Percentiles rank a stretch among this genome's conserved stretches.
Conservation (phyloP, 331 rosid genomes). For the Prunus yedoensis region DNA sequence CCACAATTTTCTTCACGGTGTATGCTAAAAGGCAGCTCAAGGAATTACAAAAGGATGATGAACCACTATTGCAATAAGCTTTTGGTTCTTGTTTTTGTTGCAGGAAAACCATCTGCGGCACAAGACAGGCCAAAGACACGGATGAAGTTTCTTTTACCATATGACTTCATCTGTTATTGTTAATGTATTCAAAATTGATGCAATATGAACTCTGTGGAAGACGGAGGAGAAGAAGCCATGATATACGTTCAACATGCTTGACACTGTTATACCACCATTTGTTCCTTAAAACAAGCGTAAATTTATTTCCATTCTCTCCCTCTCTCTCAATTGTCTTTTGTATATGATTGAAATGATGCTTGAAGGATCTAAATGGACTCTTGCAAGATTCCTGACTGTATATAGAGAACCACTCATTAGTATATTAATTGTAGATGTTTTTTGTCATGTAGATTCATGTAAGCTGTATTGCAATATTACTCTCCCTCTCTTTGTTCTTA, state of each 20-base stretch:
- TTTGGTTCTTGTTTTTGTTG: slow-evolving; percentile 19
- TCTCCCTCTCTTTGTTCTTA: too few species aligned
- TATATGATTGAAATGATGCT: slow-evolving; percentile 26
- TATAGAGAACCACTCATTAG: slow-evolving; percentile 1
- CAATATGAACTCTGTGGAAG: slow-evolving; percentile 18
- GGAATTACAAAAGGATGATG: slow-evolving; percentile 56
- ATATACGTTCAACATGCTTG: slow-evolving; percentile 35
- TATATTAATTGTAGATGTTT: background rate
- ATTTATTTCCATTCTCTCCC: slow-evolving; percentile 8
- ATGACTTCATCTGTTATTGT: slow-evolving; percentile 35
- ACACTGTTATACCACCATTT: slow-evolving; percentile 22
- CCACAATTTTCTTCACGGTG: slow-evolving; percentile 61
- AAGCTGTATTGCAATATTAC: background rate
- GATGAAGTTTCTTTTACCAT: slow-evolving; percentile 43
- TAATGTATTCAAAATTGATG: slow-evolving; percentile 25
- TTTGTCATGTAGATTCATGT: background rate
- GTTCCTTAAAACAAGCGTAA: background rate
- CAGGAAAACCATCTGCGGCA: background rate
- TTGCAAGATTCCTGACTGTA: slow-evolving; percentile 23
- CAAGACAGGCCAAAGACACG: slow-evolving; percentile 21
- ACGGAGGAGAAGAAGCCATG: slow-evolving; percentile 20
- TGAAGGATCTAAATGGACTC: slow-evolving; percentile 17
- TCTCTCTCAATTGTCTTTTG: slow-evolving; percentile 6
- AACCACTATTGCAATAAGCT: slow-evolving; percentile 47
- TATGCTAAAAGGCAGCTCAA: slow-evolving; percentile 71